Evolutionary conservation across 2,329 filamentous ascomycete genomes (phyloP), one percentile per base, ranked within the genome.

Genomic region (Diaporthe longicolla): DNA sequence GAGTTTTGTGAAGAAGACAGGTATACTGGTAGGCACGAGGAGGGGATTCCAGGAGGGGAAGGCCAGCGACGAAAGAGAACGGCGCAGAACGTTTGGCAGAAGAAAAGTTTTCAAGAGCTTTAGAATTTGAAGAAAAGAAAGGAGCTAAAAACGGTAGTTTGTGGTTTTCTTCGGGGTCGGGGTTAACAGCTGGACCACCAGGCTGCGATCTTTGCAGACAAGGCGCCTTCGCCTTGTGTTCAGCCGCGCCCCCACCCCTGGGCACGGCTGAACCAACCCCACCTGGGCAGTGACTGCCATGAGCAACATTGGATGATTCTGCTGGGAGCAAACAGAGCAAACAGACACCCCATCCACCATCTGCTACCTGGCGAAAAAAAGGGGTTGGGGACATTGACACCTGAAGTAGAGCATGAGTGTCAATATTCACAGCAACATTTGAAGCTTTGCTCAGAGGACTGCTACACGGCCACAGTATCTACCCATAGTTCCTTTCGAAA

Each of bases 331-430:
- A n/a, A n/a, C n/a, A 50, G 8, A 50, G 1, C 9, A 50, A n/a
- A 50, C 7, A 48, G 2, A n/a, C 10, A 5, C 9, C 4, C n/a
- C n/a, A 4, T 11, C 4, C 0, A 5, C 1, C 3, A n/a, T 4
- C 3, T 4, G 19, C 0, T 11, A 1, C 9, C 4, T 52, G 48
- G 6, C 4, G 24, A 24, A 4, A 3, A 17, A 13, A 52, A 6
- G 48, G 10, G 24, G 11, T 1, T 13, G 19, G 29, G 29, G 29
- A 5, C 3, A 29, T 10, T 48, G 8, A 11, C 21, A 3, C 9
- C 48, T n/a, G n/a, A 5, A 43, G 40, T 3, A 43, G 11, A 43
- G n/a, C n/a, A n/a, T n/a, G n/a, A n/a, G n/a, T n/a, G n/a, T n/a
- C n/a, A n/a, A n/a, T n/a, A 13, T 43, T 8, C 37, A 40, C 8